Evolutionary conservation across 495 filamentous ascomycete genomes (phyloP).

Genomic region (Lasiosphaeria miniovina): DNA sequence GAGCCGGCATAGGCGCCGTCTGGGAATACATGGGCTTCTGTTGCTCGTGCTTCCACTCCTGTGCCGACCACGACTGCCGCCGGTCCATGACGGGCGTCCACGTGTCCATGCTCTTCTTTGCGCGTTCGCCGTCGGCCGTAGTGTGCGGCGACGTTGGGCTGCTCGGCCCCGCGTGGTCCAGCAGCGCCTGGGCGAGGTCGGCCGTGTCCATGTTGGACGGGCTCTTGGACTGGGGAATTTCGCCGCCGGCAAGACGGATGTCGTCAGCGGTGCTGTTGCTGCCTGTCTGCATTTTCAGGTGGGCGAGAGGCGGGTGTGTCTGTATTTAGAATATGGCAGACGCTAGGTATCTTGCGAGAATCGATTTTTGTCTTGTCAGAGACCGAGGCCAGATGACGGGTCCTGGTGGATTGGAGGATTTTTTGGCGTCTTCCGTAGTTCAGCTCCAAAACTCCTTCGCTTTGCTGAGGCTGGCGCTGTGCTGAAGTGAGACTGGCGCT

Average conservation of each 20-base stretch:
- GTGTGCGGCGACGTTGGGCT: constrained; percentile 19
- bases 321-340: too few relatives aligned
- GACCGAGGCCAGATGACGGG: too few relatives aligned
- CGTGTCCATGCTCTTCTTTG: constrained; percentile 32
- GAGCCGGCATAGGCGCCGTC: neutral
- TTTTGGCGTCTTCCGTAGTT: too few relatives aligned
- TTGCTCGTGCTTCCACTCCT: constrained; percentile 46
- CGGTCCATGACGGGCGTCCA: constrained; percentile 46
- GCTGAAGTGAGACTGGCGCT: too few relatives aligned
- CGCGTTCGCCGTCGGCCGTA: constrained; percentile 29
- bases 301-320: too few relatives aligned
- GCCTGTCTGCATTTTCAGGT: neutral
- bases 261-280: constrained; percentile 1
- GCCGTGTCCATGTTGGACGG: constrained; percentile 5
- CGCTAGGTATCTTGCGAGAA: too few relatives aligned
- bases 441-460: too few relatives aligned
- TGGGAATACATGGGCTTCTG: constrained; percentile 29
- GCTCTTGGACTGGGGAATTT: neutral
- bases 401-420: too few relatives aligned
- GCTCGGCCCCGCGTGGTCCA: neutral
- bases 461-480: too few relatives aligned
- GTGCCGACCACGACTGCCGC: constrained; percentile 42
- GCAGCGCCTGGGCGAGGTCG: constrained; percentile 16
- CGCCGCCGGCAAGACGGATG: neutral
- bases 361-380: too few relatives aligned